Conservation (phyloP, 1,139 yeast species). For the Yarrowia galli region DNA sequence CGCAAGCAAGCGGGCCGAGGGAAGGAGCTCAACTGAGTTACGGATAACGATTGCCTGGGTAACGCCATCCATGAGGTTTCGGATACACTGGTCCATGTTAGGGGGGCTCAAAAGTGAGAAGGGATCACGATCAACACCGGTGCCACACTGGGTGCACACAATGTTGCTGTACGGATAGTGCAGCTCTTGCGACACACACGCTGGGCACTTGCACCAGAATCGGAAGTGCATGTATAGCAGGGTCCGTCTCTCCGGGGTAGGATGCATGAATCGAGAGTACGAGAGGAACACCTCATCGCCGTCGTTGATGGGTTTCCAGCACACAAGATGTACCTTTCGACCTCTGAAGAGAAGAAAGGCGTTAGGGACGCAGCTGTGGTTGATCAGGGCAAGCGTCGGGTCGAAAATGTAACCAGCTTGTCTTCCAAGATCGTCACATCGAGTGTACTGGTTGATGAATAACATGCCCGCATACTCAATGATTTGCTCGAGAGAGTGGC, state of each 20-base stretch:
- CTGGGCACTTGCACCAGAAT: conserved; percentile 33
- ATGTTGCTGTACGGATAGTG: conserved; percentile 20
- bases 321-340: conserved; percentile 1
- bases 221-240: conserved; percentile 21
- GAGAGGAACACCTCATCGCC: conserved; percentile 23
- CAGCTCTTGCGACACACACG: background rate
- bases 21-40: background rate
- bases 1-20: background rate
- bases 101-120: conserved; percentile 15
- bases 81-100: background rate
- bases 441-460: conserved; percentile 32
- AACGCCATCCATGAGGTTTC: background rate
- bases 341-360: conserved; percentile 11
- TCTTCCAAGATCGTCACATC: conserved; percentile 28
- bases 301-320: conserved; percentile 23
- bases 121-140: background rate
- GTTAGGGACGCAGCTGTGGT: conserved; percentile 34
- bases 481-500: conserved; percentile 4
- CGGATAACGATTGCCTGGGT: background rate
- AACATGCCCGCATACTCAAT: conserved; percentile 26
- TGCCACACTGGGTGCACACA: conserved; percentile 14
- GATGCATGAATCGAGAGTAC: conserved; percentile 17
- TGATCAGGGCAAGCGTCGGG: conserved; percentile 17
- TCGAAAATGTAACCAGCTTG: conserved; percentile 22
- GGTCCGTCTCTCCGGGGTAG: conserved; percentile 23